Evolutionary conservation across 208 protist species (phyloP).

Genomic region (Crithidia sp.): DNA sequence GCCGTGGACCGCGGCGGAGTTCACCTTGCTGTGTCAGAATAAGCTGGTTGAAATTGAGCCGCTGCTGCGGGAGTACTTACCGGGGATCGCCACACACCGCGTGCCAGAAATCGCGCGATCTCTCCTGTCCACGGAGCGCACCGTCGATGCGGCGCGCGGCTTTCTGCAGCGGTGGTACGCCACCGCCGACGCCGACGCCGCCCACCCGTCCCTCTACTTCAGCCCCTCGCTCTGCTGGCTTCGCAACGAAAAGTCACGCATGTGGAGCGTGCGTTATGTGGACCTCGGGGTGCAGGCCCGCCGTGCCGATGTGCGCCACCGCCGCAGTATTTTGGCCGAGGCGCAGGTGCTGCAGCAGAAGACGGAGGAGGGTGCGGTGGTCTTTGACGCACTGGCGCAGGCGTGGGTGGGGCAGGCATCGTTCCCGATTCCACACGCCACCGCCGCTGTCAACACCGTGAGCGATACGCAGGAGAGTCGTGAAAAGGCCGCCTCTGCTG

Average conservation of each 20-base stretch:
- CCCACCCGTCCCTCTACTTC: conserved; percentile 70
- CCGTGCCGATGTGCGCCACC: conserved; percentile 49
- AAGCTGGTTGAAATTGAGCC: conserved; percentile 38
- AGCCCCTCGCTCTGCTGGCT: conserved; percentile 79
- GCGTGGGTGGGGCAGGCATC: conserved; percentile 29
- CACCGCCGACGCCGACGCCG: conserved; percentile 31
- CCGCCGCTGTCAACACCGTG: neutral
- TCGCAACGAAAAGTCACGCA: conserved; percentile 56
- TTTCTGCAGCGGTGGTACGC: conserved; percentile 19
- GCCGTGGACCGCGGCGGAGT: conserved; percentile 81
- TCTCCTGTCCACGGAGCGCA: conserved; percentile 1
- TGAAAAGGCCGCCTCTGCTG: neutral
- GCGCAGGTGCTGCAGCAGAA: conserved; percentile 18
- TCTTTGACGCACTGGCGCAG: conserved; percentile 26
- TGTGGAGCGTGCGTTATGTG: conserved; percentile 83
- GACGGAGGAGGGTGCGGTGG: conserved; percentile 14
- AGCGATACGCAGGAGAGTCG: neutral
- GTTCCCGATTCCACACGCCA: conserved; percentile 15
- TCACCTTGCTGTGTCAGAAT: conserved; percentile 72
- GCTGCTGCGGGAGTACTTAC: conserved; percentile 60
- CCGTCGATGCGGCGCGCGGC: neutral
- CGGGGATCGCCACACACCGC: conserved; percentile 32
- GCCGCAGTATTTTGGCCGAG: conserved; percentile 48
- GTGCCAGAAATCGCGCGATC: conserved; percentile 3
- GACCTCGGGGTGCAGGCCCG: conserved; percentile 61